These are phyloP conservation scores for Apiotrichum akiyoshidainum DNA, from an alignment of 1,284 basidiomycete species.

Conservation along the genomic window DNA sequence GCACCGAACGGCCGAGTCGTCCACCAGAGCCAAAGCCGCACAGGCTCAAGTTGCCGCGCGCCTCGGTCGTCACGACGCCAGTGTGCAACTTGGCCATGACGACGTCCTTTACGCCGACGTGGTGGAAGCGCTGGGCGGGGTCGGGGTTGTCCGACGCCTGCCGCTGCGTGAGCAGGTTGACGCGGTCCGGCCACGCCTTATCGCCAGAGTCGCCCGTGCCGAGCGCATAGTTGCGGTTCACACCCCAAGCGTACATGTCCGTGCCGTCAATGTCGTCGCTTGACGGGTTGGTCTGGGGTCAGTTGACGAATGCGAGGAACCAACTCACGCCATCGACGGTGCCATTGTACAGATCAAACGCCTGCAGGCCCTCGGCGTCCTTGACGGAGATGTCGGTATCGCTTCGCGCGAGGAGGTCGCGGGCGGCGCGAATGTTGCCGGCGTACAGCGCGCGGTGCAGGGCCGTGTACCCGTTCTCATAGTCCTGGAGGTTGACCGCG, in stretches of 20 bases:
- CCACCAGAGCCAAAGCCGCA: conserved; percentile 86
- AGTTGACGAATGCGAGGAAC: conserved; percentile 37
- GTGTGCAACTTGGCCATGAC: conserved; percentile 83
- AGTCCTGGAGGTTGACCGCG: conserved; percentile 78
- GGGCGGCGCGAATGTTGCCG: conserved; percentile 78
- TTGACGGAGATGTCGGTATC: conserved; percentile 75
- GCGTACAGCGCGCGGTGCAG: conserved; percentile 85
- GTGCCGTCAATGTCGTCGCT: conserved; percentile 52
- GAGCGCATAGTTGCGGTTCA: conserved; percentile 79
- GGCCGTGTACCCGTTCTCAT: conserved; percentile 85
- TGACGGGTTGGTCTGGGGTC: conserved; percentile 56
- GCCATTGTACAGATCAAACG: conserved; percentile 91
- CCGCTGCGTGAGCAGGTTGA: conserved; percentile 57
- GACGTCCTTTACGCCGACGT: conserved; percentile 64
- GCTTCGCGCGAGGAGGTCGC: conserved; percentile 67
- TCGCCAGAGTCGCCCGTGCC: conserved; percentile 80
- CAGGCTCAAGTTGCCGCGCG: conserved; percentile 67
- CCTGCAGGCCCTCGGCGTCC: conserved; percentile 85
- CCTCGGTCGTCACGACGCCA: conserved; percentile 70
- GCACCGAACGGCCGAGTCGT: conserved; percentile 69
- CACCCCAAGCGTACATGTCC: conserved; percentile 86
- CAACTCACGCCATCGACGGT: conserved; percentile 63
- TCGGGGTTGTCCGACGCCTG: conserved; percentile 46
- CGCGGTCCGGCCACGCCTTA: conserved; percentile 73
- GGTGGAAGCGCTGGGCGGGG: conserved; percentile 46